Evolutionary conservation across 305 asterid species (phyloP).

Genomic region (Fraxinus nigra): DNA sequence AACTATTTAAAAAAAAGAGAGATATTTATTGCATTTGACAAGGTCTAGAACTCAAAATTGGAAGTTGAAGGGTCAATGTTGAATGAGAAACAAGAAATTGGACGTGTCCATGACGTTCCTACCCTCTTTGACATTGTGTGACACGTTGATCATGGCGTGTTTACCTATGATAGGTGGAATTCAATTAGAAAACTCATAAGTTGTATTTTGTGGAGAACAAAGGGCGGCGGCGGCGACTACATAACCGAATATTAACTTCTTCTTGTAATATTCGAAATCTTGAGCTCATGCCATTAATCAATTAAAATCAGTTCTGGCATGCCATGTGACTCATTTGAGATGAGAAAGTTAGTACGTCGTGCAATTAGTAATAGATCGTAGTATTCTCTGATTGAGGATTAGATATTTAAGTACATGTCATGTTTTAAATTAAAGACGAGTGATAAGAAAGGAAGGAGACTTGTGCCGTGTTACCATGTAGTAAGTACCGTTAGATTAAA

Average conservation of each 20-base stretch:
- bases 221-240: neutral
- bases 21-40: neutral
- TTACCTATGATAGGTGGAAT: neutral
- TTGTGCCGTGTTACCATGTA: too few relatives aligned
- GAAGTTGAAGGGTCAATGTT: slow-evolving; percentile 1
- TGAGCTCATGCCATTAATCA: neutral
- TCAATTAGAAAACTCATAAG: neutral
- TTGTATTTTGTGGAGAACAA: neutral
- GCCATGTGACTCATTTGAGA: neutral
- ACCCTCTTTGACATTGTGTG: neutral
- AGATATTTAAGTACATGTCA: neutral
- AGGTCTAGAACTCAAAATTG: neutral
- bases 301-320: neutral
- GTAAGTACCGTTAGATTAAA: neutral
- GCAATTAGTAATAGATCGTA: neutral
- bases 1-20: neutral
- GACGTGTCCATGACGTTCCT: neutral
- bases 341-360: neutral
- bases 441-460: neutral
- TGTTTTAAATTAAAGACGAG: too few relatives aligned
- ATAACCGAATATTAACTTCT: neutral
- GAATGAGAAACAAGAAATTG: neutral
- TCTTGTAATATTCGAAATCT: neutral
- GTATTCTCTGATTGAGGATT: neutral
- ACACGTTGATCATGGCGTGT: neutral